Base-by-base conservation (phyloP, 106 monocot genomes). In the Acanthochlamys bracteata region DNA sequence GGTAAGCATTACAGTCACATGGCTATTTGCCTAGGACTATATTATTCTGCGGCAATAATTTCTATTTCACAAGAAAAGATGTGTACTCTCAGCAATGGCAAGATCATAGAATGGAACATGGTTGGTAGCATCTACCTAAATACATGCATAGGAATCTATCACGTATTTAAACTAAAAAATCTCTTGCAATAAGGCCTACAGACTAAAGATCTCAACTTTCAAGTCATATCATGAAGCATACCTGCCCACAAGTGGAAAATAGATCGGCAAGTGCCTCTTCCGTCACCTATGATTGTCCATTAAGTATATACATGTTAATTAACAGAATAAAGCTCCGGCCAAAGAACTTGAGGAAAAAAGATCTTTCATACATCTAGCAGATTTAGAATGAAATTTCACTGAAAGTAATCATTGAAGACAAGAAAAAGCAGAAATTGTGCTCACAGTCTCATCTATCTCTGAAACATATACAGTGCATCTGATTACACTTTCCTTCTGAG, bases 401-500 rank as follows among this genome's bases (percentile, higher is more conserved):
- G 27, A 25, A 46, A 33, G 27, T 11, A 33, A 10, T 59, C 16
- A 24, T 25, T 59, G 11, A 25, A 25, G 24, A 66, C 66, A 11
- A n/a, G 41, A 25, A 58, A n/a, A 16, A 58, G 6, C 55, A 63
- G 7, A 21, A 17, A 20, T 59, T 39, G 4, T 24, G 24, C 84
- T 90, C 67, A 93, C 93, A 75, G 83, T 71, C 47, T 73, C 84
- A 82, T 90, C 94, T 53, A 94, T 86, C 54, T 94, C 89, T 71
- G 86, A 86, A 42, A 94, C 86, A 76, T 94, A 94, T 6, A 94
- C 82, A 66, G 94, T 94, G 43, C 90, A 61, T 64, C 84, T 72
- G 65, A 94, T 84, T 47, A 81, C 76, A 13, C 86, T 89, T 59
- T 90, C 90, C 63, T 67, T 77, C 12, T 86, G 79, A 66, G 77